phyloP scores from a whole-genome alignment of 257 asterid species.

The Gynochthodes officinalis region DNA sequence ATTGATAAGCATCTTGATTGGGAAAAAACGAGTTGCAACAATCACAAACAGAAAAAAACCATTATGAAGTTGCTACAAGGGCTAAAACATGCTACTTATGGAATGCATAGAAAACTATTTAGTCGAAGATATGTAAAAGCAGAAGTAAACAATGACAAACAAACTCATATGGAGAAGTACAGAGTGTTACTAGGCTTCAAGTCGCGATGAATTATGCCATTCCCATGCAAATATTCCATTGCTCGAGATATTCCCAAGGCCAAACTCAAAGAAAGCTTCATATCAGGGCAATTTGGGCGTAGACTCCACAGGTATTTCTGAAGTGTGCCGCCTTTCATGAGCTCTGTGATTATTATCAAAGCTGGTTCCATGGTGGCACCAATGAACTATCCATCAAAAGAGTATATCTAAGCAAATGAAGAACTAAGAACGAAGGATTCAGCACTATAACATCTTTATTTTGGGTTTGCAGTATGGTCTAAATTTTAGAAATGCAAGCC shows the following conservation, averaged over 20 bases:
- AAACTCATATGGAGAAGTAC: not conserved
- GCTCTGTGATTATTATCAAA: constrained; percentile 55
- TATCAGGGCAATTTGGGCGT: constrained; percentile 49
- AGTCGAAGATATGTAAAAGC: too few species aligned
- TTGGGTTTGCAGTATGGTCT: not conserved
- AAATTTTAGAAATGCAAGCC: not conserved
- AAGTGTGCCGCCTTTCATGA: constrained; percentile 66
- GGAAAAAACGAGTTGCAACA: not conserved
- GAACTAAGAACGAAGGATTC: not conserved
- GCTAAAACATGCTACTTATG: not conserved
- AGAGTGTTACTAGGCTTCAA: constrained; percentile 55
- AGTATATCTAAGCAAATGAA: constrained; percentile 20
- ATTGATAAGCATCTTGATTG: not conserved
- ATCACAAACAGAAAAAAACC: not conserved
- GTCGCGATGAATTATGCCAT: constrained; percentile 60
- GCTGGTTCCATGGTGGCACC: constrained; percentile 52
- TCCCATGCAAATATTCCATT: constrained; percentile 57
- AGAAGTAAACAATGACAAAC: not conserved
- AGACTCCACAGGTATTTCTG: constrained; percentile 51
- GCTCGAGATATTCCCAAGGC: constrained; percentile 58
- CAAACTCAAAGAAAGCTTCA: constrained; percentile 44
- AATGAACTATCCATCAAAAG: constrained; percentile 41
- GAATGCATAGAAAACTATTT: not conserved
- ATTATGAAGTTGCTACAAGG: not conserved
- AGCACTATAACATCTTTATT: constrained; percentile 4